Percentiles rank a stretch among this genome's conserved stretches.
These are phyloP conservation scores for Sphagnum contortum DNA, from an alignment of 225 moss, liverwort and hornwort species.

Conservation along the genomic window DNA sequence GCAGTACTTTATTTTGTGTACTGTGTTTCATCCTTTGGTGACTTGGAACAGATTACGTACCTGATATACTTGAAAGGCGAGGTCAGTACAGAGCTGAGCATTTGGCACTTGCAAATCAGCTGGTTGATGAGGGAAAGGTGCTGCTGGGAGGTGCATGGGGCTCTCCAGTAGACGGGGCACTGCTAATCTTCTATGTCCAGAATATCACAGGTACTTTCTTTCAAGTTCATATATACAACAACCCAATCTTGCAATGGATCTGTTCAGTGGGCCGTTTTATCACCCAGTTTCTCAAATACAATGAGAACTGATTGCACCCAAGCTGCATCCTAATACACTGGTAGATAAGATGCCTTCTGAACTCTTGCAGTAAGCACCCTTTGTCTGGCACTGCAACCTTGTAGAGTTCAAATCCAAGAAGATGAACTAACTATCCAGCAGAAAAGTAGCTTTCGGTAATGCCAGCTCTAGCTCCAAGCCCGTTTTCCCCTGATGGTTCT, in stretches of 20 bases:
- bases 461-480: too few species aligned
- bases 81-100: conserved; percentile 34
- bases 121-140: conserved; percentile 34
- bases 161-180: conserved; percentile 28
- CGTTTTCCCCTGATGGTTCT: too few species aligned
- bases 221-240: not conserved
- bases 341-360: not conserved
- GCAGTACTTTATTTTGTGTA: not conserved
- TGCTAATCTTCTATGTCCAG: conserved; percentile 31
- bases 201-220: conserved; percentile 23
- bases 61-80: conserved; percentile 35
- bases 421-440: too few species aligned
- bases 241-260: too few species aligned
- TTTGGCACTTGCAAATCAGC: conserved; percentile 20
- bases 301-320: not conserved
- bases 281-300: not conserved
- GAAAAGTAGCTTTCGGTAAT: too few species aligned
- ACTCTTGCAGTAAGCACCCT: not conserved
- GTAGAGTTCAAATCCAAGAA: not conserved
- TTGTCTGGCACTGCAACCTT: not conserved
- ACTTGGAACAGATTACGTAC: conserved; percentile 27
- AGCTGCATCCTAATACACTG: not conserved
- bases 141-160: conserved; percentile 45
- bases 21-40: not conserved
- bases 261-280: not conserved